These are phyloP conservation scores for Przewalskia tangutica DNA, from an alignment of 257 asterid species.

Conservation along the genomic window DNA sequence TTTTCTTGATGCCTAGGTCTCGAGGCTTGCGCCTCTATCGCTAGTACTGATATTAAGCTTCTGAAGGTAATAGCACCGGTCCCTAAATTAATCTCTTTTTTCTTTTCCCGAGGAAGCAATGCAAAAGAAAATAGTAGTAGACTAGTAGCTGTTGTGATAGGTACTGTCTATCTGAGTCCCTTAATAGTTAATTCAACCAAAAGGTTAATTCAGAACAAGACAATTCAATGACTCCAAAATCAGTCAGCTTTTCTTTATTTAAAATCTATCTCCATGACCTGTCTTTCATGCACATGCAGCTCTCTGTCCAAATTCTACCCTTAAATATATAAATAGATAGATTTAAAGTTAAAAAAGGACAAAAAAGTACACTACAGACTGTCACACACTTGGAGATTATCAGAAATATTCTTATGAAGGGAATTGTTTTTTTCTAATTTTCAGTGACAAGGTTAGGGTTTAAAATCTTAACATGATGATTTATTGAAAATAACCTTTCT, in stretches of 20 bases:
- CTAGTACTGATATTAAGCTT: no score
- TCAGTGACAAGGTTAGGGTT: not conserved
- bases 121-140: not conserved
- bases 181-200: not conserved
- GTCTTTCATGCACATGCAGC: slow-evolving; percentile 46
- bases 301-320: not conserved
- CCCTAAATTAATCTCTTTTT: not conserved
- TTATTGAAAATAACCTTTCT: no score
- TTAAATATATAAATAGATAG: not conserved
- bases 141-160: not conserved
- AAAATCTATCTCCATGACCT: slow-evolving; percentile 27
- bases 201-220: slow-evolving; percentile 8
- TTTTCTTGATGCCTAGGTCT: no score
- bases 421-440: no score
- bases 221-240: slow-evolving; percentile 23
- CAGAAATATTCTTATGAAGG: not conserved
- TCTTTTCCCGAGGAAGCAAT: not conserved
- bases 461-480: no score
- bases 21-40: no score
- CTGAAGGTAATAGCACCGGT: no score
- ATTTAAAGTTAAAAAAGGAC: not conserved
- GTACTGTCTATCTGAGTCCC: not conserved
- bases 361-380: not conserved
- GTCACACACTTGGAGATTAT: not conserved
- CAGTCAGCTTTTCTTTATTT: slow-evolving; percentile 18